Evolutionary conservation across 1,284 basidiomycete genomes (phyloP).

Genomic region (Ustilago loliicola): DNA sequence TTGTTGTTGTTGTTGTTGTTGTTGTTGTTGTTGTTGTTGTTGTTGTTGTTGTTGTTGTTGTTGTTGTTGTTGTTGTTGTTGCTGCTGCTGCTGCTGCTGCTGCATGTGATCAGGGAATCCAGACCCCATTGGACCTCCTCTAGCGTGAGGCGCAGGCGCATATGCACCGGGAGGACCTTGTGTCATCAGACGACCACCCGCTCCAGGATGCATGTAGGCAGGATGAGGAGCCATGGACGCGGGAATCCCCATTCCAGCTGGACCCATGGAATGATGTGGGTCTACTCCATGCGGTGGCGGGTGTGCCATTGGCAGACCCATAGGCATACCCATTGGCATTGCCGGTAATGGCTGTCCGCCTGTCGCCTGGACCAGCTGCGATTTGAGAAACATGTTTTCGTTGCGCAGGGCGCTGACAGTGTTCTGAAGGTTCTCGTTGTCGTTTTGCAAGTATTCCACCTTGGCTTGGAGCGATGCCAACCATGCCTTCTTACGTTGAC

Average conservation of each 20-base stretch:
- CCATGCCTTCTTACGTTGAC: conserved; percentile 99
- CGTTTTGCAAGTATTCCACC: conserved; percentile 87
- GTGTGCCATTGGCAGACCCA: conserved; percentile 35
- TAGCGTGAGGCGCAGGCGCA: conserved; percentile 27
- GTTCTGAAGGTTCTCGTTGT: conserved; percentile 88
- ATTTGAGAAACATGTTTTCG: conserved; percentile 72
- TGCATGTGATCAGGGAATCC: conserved; percentile 18
- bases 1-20: not conserved
- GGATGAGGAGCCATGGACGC: conserved; percentile 48
- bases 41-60: not conserved
- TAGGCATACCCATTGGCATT: conserved; percentile 36
- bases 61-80: not conserved
- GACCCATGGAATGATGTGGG: conserved; percentile 36
- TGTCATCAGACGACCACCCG: conserved; percentile 23
- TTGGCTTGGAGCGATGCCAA: conserved; percentile 90
- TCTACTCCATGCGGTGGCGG: conserved; percentile 30
- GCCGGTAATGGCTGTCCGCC: conserved; percentile 34
- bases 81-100: conserved; percentile 3
- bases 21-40: not conserved
- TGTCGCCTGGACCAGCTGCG: conserved; percentile 60
- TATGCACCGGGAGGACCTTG: conserved; percentile 37
- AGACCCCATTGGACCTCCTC: conserved; percentile 24
- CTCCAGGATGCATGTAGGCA: conserved; percentile 51
- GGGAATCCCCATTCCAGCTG: conserved; percentile 34
- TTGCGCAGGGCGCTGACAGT: conserved; percentile 74